phyloP scores from a whole-genome alignment of 2,329 filamentous ascomycete genomes.

The Monosporascus sp. region DNA sequence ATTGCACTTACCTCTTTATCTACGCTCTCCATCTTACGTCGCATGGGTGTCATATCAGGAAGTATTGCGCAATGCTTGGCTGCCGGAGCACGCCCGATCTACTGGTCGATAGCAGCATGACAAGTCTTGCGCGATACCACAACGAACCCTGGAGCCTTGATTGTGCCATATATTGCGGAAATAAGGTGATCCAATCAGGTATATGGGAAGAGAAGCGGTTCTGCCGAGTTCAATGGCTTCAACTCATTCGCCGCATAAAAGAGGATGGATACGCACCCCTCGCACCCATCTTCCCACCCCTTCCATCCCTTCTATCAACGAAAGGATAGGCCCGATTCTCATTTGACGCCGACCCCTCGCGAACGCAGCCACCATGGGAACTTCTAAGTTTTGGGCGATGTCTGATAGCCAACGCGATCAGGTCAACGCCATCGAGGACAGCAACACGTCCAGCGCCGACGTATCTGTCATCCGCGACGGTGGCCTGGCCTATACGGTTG shows the following conservation, averaged over 20 bases:
- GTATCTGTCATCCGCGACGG: conserved; percentile 23
- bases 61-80: conserved; percentile 17
- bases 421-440: conserved; percentile 3
- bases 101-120: background rate
- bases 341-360: too few relatives aligned
- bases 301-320: too few relatives aligned
- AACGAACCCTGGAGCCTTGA: background rate
- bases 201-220: background rate
- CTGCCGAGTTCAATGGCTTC: background rate
- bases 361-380: conserved; percentile 10
- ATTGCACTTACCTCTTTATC: too few relatives aligned
- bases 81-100: background rate
- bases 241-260: background rate
- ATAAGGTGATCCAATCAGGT: background rate
- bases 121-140: background rate
- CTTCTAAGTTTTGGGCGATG: conserved; percentile 16
- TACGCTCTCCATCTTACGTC: background rate
- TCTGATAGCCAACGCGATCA: conserved; percentile 2
- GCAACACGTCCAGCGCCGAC: conserved; percentile 13
- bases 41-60: conserved; percentile 12
- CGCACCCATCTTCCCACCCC: too few relatives aligned
- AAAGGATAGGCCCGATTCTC: too few relatives aligned
- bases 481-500: conserved; percentile 20
- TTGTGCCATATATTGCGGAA: background rate
- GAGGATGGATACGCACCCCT: too few relatives aligned